Conservation (phyloP, 192 early-diverging fungal genomes). For the Obelidium mucronatum region DNA sequence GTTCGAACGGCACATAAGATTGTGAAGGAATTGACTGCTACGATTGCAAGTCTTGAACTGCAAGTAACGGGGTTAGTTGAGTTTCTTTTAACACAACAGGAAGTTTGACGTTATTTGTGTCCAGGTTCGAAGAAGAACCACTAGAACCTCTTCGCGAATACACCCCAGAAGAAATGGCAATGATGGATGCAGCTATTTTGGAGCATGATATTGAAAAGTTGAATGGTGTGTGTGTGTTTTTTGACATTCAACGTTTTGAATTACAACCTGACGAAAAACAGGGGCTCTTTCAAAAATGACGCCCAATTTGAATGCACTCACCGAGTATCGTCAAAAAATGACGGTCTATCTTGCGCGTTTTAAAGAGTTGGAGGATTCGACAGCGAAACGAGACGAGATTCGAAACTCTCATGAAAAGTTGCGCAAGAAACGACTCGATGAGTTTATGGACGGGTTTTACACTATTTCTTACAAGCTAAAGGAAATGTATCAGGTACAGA, state of each 20-base stretch:
- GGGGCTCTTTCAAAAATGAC: constrained; percentile 59
- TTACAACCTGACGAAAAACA: constrained; percentile 29
- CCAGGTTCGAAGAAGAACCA: constrained; percentile 54
- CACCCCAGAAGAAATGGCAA: constrained; percentile 67
- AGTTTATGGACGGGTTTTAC: constrained; percentile 97
- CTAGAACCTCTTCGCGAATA: constrained; percentile 57
- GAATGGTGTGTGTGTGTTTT: constrained; percentile 59
- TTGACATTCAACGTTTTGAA: too few species aligned
- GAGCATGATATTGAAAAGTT: constrained; percentile 75
- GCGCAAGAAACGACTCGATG: constrained; percentile 78
- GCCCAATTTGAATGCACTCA: constrained; percentile 88
- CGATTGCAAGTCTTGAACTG: constrained; percentile 36
- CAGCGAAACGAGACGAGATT: constrained; percentile 73
- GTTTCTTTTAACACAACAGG: background rate
- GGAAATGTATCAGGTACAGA: constrained; percentile 96
- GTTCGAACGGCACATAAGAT: constrained; percentile 3
- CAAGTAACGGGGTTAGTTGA: constrained; percentile 46
- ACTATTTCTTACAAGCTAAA: constrained; percentile 93
- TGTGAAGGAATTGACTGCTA: constrained; percentile 33
- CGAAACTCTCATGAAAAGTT: constrained; percentile 79
- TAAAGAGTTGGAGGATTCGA: constrained; percentile 78
- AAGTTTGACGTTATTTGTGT: constrained; percentile 26
- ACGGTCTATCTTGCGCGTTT: constrained; percentile 75
- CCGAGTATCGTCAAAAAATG: constrained; percentile 84
- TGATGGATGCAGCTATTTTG: constrained; percentile 70